These are phyloP conservation scores for Pontederia crassipes DNA, from an alignment of 176 grass and related monocot species.

Conservation along the genomic window DNA sequence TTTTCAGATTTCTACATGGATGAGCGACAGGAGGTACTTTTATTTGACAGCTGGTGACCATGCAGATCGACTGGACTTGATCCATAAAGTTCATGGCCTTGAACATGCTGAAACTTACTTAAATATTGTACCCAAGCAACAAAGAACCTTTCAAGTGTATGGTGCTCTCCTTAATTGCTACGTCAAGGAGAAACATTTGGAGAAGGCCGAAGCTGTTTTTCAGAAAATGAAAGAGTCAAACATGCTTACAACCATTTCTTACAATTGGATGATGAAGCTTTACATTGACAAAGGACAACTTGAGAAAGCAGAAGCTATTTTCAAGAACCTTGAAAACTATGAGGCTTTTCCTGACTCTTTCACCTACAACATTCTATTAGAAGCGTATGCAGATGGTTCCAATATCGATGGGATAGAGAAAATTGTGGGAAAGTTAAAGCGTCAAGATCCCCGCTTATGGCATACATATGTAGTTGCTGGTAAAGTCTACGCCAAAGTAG, in stretches of 20 bases:
- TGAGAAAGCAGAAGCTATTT: conserved; percentile 25
- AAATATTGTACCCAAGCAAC: conserved; percentile 19
- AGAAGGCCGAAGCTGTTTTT: conserved; percentile 43
- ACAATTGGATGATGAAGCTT: conserved; percentile 43
- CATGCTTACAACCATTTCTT: conserved; percentile 10
- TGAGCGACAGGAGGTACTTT: conserved; percentile 41
- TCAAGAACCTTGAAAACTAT: conserved; percentile 29
- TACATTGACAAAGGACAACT: conserved; percentile 22
- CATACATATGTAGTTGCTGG: conserved; percentile 21
- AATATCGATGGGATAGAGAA: conserved; percentile 27
- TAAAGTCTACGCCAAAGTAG: conserved; percentile 23
- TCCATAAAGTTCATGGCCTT: conserved; percentile 39
- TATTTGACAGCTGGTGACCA: conserved; percentile 32
- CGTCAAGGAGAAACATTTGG: conserved; percentile 20
- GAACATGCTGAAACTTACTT: conserved; percentile 45
- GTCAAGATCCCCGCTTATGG: conserved; percentile 11
- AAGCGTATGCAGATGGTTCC: conserved; percentile 10
- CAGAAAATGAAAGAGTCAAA: conserved; percentile 26
- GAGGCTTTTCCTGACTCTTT: conserved; percentile 28
- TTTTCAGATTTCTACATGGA: conserved; percentile 50
- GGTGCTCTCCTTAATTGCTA: conserved; percentile 55
- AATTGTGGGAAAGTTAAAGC: conserved; percentile 18
- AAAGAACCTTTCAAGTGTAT: conserved; percentile 36
- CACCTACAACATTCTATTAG: conserved; percentile 19
- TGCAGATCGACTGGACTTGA: conserved; percentile 37